Conservation (phyloP, 495 filamentous ascomycete species). For the Bryoglossum gracile region DNA sequence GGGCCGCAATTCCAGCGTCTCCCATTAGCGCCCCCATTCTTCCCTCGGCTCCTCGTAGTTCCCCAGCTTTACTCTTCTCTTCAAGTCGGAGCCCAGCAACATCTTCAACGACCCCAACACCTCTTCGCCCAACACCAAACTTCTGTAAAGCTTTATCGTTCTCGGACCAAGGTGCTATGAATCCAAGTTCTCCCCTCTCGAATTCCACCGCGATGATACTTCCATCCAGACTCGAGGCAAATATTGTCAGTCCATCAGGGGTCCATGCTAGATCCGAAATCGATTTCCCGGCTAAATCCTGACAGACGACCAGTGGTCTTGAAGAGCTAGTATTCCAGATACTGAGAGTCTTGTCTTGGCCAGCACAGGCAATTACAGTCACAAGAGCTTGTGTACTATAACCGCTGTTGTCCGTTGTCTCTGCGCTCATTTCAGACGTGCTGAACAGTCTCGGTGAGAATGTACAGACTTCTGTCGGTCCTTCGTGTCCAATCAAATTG, state of each 20-base stretch:
- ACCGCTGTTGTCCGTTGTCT: slow-evolving; percentile 31
- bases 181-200: slow-evolving; percentile 66
- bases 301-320: slow-evolving; percentile 76
- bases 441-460: slow-evolving; percentile 91
- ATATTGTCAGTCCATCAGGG: slow-evolving; percentile 82
- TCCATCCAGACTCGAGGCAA: slow-evolving; percentile 80
- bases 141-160: slow-evolving; percentile 90
- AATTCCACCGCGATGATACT: slow-evolving; percentile 71
- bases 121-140: slow-evolving; percentile 78
- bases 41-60: slow-evolving; percentile 81
- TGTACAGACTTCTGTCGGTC: slow-evolving; percentile 91
- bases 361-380: slow-evolving; percentile 92
- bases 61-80: slow-evolving; percentile 83
- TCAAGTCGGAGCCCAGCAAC: slow-evolving; percentile 80
- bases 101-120: slow-evolving; percentile 83
- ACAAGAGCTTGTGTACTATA: slow-evolving; percentile 47
- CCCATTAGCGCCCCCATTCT: slow-evolving; percentile 98
- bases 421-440: slow-evolving; percentile 47
- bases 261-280: slow-evolving; percentile 93
- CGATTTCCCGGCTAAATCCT: slow-evolving; percentile 82
- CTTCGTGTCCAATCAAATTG: slow-evolving; percentile 95
- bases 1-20: slow-evolving; percentile 42
- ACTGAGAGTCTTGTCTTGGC: slow-evolving; percentile 90
- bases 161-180: slow-evolving; percentile 66
- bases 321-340: slow-evolving; percentile 97